Percentiles rank a stretch among this genome's conserved stretches.
Conservation (phyloP, 805 yeast genomes). For the Jamesozyma piceae region DNA sequence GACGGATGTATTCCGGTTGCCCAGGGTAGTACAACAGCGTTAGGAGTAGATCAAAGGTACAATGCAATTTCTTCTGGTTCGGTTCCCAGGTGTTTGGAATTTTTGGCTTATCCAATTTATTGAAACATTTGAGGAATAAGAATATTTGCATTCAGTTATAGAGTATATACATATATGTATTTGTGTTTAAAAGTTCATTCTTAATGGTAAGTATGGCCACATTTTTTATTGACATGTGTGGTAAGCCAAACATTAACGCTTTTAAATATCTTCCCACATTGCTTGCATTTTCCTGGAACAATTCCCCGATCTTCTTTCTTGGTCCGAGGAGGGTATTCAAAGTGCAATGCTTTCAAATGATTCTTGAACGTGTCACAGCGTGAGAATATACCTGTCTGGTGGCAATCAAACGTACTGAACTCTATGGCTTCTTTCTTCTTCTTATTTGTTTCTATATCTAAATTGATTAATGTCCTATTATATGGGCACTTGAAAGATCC, state of each 20-base stretch:
- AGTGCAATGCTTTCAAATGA: constrained; percentile 80
- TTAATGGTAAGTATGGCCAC: constrained; percentile 17
- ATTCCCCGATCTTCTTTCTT: constrained; percentile 60
- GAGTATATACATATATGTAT: neutral
- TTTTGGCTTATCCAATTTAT: too few species aligned
- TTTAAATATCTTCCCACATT: constrained; percentile 54
- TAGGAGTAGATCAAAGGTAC: too few species aligned
- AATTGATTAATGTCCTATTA: constrained; percentile 20
- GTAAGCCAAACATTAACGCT: constrained; percentile 73
- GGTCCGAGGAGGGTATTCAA: constrained; percentile 77
- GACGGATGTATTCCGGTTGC: too few species aligned
- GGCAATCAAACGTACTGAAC: constrained; percentile 38
- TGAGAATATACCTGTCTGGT: constrained; percentile 72
- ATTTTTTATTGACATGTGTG: constrained; percentile 49
- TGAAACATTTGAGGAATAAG: too few species aligned
- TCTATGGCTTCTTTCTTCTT: constrained; percentile 7
- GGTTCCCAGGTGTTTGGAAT: too few species aligned
- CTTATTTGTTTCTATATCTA: constrained; percentile 20
- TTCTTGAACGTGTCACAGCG: constrained; percentile 87
- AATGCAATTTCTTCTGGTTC: too few species aligned
- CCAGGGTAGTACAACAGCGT: too few species aligned
- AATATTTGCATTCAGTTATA: too few species aligned
- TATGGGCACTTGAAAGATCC: constrained; percentile 69
- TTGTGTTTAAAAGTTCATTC: neutral
- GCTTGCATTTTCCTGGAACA: constrained; percentile 65